Evolutionary conservation across 495 filamentous ascomycete species (phyloP).

Genomic region (Poronia punctata): DNA sequence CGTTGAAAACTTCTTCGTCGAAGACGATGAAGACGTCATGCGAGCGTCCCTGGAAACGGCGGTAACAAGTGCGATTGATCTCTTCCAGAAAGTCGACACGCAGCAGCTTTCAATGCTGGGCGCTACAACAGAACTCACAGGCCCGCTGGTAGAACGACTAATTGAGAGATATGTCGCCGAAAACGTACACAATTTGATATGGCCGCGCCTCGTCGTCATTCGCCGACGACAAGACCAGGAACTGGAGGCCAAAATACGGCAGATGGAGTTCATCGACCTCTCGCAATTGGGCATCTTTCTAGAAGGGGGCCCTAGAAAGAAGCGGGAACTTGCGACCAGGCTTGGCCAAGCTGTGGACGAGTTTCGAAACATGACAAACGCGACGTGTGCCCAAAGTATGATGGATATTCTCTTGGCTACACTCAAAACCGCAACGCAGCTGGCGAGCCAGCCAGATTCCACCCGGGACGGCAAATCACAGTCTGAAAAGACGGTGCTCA

Average conservation of each 20-base stretch:
- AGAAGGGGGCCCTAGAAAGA: conserved; percentile 62
- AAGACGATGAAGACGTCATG: conserved; percentile 85
- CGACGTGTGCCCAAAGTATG: conserved; percentile 91
- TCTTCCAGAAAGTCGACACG: conserved; percentile 93
- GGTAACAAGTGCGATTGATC: conserved; percentile 86
- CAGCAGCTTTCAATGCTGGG: conserved; percentile 88
- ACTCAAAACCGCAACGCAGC: conserved; percentile 69
- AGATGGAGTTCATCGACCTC: conserved; percentile 91
- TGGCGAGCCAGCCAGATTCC: conserved; percentile 33
- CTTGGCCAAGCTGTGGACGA: conserved; percentile 76
- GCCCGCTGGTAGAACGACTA: conserved; percentile 80
- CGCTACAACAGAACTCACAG: conserved; percentile 88
- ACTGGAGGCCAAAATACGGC: conserved; percentile 78
- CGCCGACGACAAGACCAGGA: conserved; percentile 81
- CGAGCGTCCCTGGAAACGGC: conserved; percentile 79
- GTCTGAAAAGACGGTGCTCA: conserved; percentile 50
- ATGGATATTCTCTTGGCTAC: conserved; percentile 80
- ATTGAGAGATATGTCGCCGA: conserved; percentile 95
- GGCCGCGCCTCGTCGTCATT: conserved; percentile 73
- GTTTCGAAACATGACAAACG: conserved; percentile 78
- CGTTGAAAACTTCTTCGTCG: conserved; percentile 45
- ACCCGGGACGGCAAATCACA: conserved; percentile 9
- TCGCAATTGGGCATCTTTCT: conserved; percentile 86
- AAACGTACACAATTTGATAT: conserved; percentile 79
- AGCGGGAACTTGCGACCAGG: conserved; percentile 63